Evolutionary conservation across 2,329 filamentous ascomycete genomes (phyloP).

Genomic region (Exutisphaerella laricina): DNA sequence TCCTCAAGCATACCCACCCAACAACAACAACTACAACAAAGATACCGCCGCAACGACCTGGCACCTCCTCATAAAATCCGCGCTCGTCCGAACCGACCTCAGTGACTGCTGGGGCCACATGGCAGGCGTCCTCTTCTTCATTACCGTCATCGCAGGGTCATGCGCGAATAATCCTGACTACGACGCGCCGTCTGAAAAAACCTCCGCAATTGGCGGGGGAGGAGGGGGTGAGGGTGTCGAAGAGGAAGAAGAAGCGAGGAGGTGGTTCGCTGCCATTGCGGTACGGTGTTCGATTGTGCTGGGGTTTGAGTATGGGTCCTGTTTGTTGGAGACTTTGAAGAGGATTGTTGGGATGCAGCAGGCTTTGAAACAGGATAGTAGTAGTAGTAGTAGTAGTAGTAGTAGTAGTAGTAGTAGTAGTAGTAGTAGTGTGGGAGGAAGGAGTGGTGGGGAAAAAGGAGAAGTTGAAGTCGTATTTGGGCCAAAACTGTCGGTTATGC

Average conservation of each 20-base stretch:
- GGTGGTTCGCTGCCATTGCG: constrained; percentile 30
- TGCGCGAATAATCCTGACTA: constrained; percentile 25
- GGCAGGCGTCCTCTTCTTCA: constrained; percentile 32
- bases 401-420: too few relatives aligned
- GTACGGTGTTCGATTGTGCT: constrained; percentile 30
- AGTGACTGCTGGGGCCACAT: constrained; percentile 31
- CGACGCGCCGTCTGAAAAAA: background rate
- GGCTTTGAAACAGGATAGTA: too few relatives aligned
- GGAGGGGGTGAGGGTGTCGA: constrained; percentile 10
- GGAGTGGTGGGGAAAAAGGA: too few relatives aligned
- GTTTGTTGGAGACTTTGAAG: constrained; percentile 25
- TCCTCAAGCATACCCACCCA: background rate
- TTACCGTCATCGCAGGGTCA: constrained; percentile 29
- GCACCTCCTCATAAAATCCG: constrained; percentile 23
- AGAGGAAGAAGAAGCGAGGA: constrained; percentile 25
- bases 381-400: too few relatives aligned
- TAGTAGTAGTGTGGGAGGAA: too few relatives aligned
- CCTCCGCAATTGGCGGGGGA: background rate
- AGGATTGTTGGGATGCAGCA: constrained; percentile 28
- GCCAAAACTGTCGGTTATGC: too few relatives aligned
- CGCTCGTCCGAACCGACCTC: constrained; percentile 26
- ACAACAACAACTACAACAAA: constrained; percentile 1
- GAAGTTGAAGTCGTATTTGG: too few relatives aligned
- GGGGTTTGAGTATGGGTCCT: constrained; percentile 30
- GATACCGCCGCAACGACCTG: constrained; percentile 10